Conservation (phyloP, 371 early-diverging fungal species). For the Vairimorpha ceranae region DNA sequence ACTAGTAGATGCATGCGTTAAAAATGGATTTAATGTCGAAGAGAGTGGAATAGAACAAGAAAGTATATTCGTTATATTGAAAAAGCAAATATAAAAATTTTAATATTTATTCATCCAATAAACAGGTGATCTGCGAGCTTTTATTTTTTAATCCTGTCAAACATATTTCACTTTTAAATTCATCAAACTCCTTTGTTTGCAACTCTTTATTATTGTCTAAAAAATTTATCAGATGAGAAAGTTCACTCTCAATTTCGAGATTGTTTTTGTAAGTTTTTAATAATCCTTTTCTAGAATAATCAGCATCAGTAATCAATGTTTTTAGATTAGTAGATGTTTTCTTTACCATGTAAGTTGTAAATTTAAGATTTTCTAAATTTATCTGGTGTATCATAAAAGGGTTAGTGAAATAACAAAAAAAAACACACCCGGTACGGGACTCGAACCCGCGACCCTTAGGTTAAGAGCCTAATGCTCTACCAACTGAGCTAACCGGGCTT, state of each 20-base stretch:
- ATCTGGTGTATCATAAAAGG: slow-evolving; percentile 9
- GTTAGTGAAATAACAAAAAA: background rate
- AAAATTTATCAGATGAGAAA: slow-evolving; percentile 5
- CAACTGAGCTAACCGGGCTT: slow-evolving; percentile 81
- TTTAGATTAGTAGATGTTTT: background rate
- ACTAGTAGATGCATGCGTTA: slow-evolving; percentile 27
- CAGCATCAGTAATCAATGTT: background rate
- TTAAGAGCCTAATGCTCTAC: slow-evolving; percentile 91
- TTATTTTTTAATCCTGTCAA: slow-evolving; percentile 5
- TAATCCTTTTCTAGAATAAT: background rate
- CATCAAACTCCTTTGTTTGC: background rate
- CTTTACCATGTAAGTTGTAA: background rate
- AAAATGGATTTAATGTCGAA: slow-evolving; percentile 35
- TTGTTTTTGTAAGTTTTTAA: background rate
- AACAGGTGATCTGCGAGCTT: background rate
- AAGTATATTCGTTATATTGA: slow-evolving; percentile 34
- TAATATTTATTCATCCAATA: background rate
- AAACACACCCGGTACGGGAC: slow-evolving; percentile 71
- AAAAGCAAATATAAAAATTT: background rate
- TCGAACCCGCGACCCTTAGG: slow-evolving; percentile 88
- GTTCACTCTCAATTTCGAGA: slow-evolving; percentile 3
- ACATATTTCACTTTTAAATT: slow-evolving; percentile 10
- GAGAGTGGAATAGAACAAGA: slow-evolving; percentile 42
- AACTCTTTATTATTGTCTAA: slow-evolving; percentile 6
- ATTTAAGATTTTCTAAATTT: background rate